Evolutionary conservation across 2,329 filamentous ascomycete genomes (phyloP).

Genomic region (Phialophora chinensis): DNA sequence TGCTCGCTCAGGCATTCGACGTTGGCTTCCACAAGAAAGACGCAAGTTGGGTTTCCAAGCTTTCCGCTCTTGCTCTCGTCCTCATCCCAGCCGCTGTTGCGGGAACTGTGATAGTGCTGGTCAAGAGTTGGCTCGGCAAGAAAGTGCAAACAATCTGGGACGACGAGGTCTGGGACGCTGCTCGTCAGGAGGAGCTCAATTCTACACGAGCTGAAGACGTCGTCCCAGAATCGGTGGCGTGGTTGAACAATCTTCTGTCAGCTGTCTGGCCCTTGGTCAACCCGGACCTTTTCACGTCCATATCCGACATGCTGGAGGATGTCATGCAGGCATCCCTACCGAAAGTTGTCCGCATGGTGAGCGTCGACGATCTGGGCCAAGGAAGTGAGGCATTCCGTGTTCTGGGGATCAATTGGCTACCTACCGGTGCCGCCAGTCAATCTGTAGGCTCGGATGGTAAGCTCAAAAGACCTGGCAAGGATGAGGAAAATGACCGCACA

Average conservation of each 20-base stretch:
- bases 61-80: constrained; percentile 4
- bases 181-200: constrained; percentile 54
- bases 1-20: constrained; percentile 20
- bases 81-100: constrained; percentile 26
- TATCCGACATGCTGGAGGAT: constrained; percentile 75
- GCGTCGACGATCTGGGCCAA: constrained; percentile 76
- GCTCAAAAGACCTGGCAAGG: constrained; percentile 47
- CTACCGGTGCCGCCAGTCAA: constrained; percentile 70
- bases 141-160: constrained; percentile 69
- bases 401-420: constrained; percentile 73
- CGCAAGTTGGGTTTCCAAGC: constrained; percentile 13
- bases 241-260: constrained; percentile 72
- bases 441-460: constrained; percentile 66
- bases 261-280: constrained; percentile 78
- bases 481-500: constrained; percentile 58
- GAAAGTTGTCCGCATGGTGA: constrained; percentile 73
- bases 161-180: constrained; percentile 72
- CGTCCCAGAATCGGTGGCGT: constrained; percentile 70
- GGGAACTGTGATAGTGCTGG: constrained; percentile 47
- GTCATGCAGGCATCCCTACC: constrained; percentile 80
- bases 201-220: constrained; percentile 43
- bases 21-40: constrained; percentile 13
- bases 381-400: constrained; percentile 74
- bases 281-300: constrained; percentile 72
- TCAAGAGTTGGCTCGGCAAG: constrained; percentile 66